phyloP scores from a whole-genome alignment of 2,329 filamentous ascomycete species.

The Colletotrichum siamense region DNA sequence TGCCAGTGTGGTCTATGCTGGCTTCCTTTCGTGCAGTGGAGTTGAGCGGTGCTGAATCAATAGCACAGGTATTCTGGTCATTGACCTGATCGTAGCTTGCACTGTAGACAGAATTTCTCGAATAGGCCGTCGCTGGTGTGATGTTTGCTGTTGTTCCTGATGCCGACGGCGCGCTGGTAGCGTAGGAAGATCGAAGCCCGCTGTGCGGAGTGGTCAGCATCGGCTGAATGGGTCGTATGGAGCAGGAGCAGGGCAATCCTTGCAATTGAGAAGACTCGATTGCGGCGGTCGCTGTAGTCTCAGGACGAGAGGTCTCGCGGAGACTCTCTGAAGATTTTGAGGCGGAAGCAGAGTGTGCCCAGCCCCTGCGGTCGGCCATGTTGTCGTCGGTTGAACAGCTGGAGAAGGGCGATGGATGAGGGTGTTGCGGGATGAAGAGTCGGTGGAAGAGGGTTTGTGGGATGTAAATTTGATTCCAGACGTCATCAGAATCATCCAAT shows the following conservation, averaged over 20 bases:
- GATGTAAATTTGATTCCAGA: not conserved
- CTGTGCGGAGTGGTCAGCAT: not conserved
- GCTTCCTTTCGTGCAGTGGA: not conserved
- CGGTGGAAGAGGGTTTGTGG: too few relatives aligned
- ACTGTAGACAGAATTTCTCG: not conserved
- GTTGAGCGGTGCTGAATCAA: not conserved
- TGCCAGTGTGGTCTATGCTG: too few relatives aligned
- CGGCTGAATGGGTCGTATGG: not conserved
- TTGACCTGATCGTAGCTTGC: not conserved
- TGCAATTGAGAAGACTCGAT: not conserved
- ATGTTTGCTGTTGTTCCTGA: not conserved
- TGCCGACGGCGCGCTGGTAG: not conserved
- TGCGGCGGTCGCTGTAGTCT: not conserved
- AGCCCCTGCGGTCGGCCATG: not conserved
- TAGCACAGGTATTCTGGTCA: not conserved
- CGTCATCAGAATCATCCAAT: not conserved
- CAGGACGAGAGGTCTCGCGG: not conserved
- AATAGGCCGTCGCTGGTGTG: not conserved
- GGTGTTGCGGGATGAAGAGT: not conserved
- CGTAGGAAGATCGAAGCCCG: not conserved
- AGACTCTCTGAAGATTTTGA: not conserved
- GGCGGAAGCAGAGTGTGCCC: not conserved
- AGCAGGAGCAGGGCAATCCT: not conserved
- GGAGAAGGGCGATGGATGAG: not conserved
- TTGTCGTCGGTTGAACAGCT: not conserved